Percentiles rank a stretch among this genome's conserved stretches.
Evolutionary conservation across 345 rosid genomes (phyloP).

Genomic region (Citrus glauca): DNA sequence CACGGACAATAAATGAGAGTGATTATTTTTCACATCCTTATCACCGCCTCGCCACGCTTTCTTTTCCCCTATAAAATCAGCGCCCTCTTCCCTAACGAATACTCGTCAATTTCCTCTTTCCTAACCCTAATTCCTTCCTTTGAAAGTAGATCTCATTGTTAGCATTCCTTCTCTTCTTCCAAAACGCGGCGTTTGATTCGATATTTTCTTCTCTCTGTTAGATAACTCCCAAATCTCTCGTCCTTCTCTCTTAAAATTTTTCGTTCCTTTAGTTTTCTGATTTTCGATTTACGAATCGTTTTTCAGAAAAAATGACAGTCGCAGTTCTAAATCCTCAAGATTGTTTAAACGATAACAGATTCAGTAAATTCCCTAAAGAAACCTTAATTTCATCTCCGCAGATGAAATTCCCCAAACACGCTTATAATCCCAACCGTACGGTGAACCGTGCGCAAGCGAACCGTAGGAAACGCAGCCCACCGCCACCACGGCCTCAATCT

Average conservation of each 20-base stretch:
- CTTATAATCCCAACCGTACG: slow-evolving; percentile 16
- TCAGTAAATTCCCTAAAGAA: slow-evolving; percentile 26
- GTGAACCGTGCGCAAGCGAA: slow-evolving; percentile 23
- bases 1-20: slow-evolving; percentile 8
- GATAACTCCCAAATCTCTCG: neutral
- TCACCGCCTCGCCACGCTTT: neutral
- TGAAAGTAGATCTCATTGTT: too few species aligned
- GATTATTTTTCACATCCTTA: neutral
- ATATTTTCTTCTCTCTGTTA: neutral
- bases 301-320: slow-evolving; percentile 45
- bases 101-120: neutral
- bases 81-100: neutral
- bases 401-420: slow-evolving; percentile 27
- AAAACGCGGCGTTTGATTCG: neutral
- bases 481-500: slow-evolving; percentile 21
- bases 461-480: slow-evolving; percentile 47
- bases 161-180: neutral
- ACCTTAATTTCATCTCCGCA: slow-evolving; percentile 20
- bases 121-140: neutral
- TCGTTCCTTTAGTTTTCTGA: too few species aligned
- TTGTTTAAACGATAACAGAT: slow-evolving; percentile 29
- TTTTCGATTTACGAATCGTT: neutral
- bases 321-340: slow-evolving; percentile 62
- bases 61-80: neutral
- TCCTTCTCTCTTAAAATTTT: neutral